These are phyloP conservation scores for Usnea hakonensis DNA, from an alignment of 495 filamentous ascomycete genomes.

Conservation along the genomic window DNA sequence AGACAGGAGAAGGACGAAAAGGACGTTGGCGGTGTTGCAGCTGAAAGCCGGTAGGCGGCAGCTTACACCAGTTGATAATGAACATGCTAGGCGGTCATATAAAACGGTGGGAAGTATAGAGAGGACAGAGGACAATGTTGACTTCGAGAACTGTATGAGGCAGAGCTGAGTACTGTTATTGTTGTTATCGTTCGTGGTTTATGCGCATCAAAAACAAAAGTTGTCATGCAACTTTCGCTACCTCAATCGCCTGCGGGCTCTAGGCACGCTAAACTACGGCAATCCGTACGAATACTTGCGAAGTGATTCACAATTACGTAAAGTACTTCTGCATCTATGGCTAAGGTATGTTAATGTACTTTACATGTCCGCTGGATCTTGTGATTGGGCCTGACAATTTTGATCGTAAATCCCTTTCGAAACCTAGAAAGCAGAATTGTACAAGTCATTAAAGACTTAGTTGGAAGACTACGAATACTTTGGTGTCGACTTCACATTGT, in stretches of 20 bases:
- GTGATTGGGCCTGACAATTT: too few relatives aligned
- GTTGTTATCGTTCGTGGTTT: not conserved
- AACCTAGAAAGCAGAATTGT: too few relatives aligned
- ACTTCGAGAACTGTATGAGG: not conserved
- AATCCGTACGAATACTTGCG: too few relatives aligned
- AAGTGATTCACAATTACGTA: too few relatives aligned
- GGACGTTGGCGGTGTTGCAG: not conserved
- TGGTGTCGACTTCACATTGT: too few relatives aligned
- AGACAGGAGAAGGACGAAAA: not conserved
- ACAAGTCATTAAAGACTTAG: too few relatives aligned
- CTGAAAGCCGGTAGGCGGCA: conserved; percentile 10
- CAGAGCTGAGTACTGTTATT: not conserved
- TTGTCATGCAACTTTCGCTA: not conserved
- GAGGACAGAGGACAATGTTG: not conserved
- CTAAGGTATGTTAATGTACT: too few relatives aligned
- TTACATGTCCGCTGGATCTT: too few relatives aligned
- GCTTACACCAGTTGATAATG: conserved; percentile 94
- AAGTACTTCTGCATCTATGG: too few relatives aligned
- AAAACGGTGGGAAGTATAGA: not conserved
- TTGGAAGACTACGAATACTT: too few relatives aligned
- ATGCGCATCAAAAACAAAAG: not conserved
- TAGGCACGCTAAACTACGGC: not conserved
- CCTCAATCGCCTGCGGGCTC: not conserved
- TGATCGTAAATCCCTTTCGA: too few relatives aligned
- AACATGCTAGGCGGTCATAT: conserved; percentile 56